phyloP scores from a whole-genome alignment of 2,329 filamentous ascomycete species.

The Colletotrichum filicis region DNA sequence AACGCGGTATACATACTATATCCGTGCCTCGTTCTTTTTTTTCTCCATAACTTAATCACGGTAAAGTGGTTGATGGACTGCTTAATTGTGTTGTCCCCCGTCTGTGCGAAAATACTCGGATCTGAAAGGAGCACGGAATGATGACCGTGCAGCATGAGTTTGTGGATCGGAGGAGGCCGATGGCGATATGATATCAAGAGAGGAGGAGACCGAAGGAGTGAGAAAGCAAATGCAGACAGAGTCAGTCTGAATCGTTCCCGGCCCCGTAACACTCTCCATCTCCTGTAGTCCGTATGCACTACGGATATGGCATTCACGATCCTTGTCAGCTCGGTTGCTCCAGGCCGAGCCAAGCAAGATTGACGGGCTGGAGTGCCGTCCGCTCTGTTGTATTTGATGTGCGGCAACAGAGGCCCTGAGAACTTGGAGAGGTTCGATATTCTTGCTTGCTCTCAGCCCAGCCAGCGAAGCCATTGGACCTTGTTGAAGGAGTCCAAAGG shows the following conservation, averaged over 20 bases:
- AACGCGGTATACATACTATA: neutral
- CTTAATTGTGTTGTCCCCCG: neutral
- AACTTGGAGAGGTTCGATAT: neutral
- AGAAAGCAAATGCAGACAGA: neutral
- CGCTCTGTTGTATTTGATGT: neutral
- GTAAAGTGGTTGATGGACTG: neutral
- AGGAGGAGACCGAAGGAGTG: neutral
- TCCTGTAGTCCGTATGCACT: neutral
- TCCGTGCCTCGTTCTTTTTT: neutral
- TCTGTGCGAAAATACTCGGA: neutral
- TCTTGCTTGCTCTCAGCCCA: neutral
- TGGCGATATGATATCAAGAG: neutral
- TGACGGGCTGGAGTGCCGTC: neutral
- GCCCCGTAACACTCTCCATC: neutral
- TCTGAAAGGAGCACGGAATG: neutral
- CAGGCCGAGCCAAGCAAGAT: conserved; percentile 15
- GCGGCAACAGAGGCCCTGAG: neutral
- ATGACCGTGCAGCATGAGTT: neutral
- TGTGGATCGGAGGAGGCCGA: neutral
- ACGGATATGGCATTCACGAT: neutral
- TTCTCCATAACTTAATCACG: neutral
- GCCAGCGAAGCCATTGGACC: too few relatives aligned
- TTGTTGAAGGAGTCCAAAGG: neutral
- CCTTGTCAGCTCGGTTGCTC: conserved; percentile 24
- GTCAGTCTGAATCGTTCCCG: neutral